Base-by-base conservation (phyloP, 2,329 filamentous ascomycete species). In the Colletotrichum paranaense region DNA sequence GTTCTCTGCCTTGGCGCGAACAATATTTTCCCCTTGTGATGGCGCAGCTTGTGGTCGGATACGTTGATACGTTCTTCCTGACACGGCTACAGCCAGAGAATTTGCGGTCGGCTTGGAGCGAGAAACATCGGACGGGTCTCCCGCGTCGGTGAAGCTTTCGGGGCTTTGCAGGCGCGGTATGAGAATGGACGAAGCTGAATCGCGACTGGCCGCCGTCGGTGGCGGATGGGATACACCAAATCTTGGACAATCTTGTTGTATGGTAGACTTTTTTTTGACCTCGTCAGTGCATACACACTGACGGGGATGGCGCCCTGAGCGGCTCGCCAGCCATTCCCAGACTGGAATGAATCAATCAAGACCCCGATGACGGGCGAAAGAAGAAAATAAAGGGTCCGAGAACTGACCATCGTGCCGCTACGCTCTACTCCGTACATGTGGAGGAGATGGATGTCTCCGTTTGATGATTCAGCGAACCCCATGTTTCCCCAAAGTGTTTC, bases 401-500 rank as follows among this genome's bases (percentile, higher is more conserved):
- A n/a, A 8, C 46, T 9, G 8, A 35, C 32, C 32, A 12, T 11
- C 12, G 32, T 14, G 14, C 14, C 5, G 52, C 35, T 5, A 1
- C 53, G 57, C 22, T 5, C 16, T 24, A 28, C 6, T 12, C 63
- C 19, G 22, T 55, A 52, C 46, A 52, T 58, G 49, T 73, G 60
- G 56, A 35, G 35, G 68, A 16, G 7, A 35, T 26, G 46, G 14
- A 35, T 35, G 46, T 11, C 42, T 49, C 42, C 42, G 42, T 22
- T 49, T 49, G 49, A 64, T 55, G 49, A 38, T 38, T 56, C 66
- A 65, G 32, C 55, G 46, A 73, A 26, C 60, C 56, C 56, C 60
- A 32, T 65, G 56, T 65, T 65, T 70, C 49, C 49, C 28, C n/a
- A 1, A 28, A 12, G 56, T 28, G 71, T 71, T 73, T 72, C 67